Evolutionary conservation across 148 eudicot genomes (phyloP).

Genomic region (Arctostaphylos glauca): DNA sequence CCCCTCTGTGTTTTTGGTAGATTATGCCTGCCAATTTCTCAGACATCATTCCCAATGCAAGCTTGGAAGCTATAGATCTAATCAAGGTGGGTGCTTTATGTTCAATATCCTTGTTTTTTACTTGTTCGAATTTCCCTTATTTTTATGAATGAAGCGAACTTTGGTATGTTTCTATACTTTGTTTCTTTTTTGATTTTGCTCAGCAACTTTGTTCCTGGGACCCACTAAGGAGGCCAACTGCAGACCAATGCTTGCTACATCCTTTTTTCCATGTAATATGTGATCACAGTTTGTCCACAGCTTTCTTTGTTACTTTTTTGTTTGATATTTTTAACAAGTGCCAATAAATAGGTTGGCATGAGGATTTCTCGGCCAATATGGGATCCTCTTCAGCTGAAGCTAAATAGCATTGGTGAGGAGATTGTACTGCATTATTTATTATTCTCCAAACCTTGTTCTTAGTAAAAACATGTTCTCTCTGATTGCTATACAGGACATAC

Average conservation of each 20-base stretch:
- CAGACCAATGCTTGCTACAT: constrained; percentile 76
- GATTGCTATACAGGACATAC: constrained; percentile 40
- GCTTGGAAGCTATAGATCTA: constrained; percentile 82
- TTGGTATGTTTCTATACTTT: neutral
- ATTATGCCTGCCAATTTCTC: constrained; percentile 63
- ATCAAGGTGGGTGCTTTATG: constrained; percentile 55
- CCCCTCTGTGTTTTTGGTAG: constrained; percentile 32
- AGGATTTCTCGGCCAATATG: constrained; percentile 60
- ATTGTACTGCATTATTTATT: constrained; percentile 7
- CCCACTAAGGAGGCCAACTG: constrained; percentile 84
- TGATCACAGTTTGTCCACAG: constrained; percentile 14
- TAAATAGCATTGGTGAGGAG: constrained; percentile 48
- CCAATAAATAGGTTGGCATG: constrained; percentile 42
- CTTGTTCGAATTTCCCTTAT: neutral
- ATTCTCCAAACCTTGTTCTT: neutral
- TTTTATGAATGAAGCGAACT: neutral
- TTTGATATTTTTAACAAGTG: constrained; percentile 10
- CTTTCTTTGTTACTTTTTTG: constrained; percentile 7
- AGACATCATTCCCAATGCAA: constrained; percentile 69
- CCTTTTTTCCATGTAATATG: constrained; percentile 76
- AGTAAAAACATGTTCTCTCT: neutral
- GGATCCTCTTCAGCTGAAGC: constrained; percentile 53
- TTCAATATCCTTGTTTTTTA: neutral
- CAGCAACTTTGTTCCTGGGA: constrained; percentile 94
- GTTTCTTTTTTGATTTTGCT: constrained; percentile 17